These are phyloP conservation scores for Fusarium continuum DNA, from an alignment of 2,329 filamentous ascomycete species.

Conservation along the genomic window DNA sequence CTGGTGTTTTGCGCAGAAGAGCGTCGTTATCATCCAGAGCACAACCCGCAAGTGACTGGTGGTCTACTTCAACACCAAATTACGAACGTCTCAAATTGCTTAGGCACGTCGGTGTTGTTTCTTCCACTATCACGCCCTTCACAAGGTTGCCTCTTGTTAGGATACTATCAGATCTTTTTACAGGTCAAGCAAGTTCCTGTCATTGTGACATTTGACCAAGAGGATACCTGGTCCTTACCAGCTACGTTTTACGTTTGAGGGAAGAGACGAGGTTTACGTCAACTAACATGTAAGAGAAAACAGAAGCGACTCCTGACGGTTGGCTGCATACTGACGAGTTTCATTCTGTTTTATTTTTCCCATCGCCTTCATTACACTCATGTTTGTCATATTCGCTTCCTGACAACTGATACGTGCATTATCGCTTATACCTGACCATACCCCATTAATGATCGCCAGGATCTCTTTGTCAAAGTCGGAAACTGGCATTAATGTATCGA, in stretches of 20 bases:
- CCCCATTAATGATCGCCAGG: not conserved
- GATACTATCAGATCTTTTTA: slow-evolving; percentile 25
- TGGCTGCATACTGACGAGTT: slow-evolving; percentile 2
- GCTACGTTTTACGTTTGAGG: slow-evolving; percentile 1
- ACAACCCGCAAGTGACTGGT: not conserved
- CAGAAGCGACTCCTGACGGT: slow-evolving; percentile 2
- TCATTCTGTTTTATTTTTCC: slow-evolving; percentile 8
- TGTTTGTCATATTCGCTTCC: not conserved
- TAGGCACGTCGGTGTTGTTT: not conserved
- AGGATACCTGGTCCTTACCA: slow-evolving; percentile 5
- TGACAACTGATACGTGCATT: not conserved
- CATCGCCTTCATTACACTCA: not conserved
- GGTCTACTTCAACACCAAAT: not conserved
- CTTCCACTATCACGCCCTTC: not conserved
- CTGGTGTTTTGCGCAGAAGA: not conserved
- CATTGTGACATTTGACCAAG: slow-evolving; percentile 20
- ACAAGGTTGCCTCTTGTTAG: slow-evolving; percentile 1
- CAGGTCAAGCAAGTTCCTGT: slow-evolving; percentile 2
- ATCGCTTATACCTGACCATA: not conserved
- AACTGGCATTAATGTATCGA: not conserved
- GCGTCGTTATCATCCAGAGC: not conserved
- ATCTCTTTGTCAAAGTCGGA: not conserved
- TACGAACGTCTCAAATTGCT: not conserved
- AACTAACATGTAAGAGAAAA: slow-evolving; percentile 9
- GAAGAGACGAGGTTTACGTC: slow-evolving; percentile 16